A percentile compares a stretch with the other conserved stretches of the same genome.
These are phyloP conservation scores for Fusarium ambrosium DNA, from an alignment of 2,329 filamentous ascomycete genomes.

Conservation along the genomic window DNA sequence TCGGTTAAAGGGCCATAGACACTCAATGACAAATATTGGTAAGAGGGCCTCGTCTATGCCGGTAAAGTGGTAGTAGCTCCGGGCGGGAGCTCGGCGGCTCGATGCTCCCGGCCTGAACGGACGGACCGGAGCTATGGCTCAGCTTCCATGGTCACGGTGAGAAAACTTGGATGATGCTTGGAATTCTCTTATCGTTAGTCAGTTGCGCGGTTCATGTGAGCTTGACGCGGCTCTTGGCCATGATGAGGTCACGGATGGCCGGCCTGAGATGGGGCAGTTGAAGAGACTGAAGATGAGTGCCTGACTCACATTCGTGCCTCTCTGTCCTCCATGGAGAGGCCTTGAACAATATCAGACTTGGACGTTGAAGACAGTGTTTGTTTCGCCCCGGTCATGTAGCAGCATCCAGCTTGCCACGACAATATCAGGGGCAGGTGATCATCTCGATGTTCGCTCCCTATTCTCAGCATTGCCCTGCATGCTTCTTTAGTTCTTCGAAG, in stretches of 20 bases:
- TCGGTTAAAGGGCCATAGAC: not conserved
- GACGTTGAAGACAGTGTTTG: not conserved
- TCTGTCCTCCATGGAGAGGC: not conserved
- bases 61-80: not conserved
- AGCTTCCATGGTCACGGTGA: not conserved
- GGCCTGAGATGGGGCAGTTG: not conserved
- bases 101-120: slow-evolving; percentile 5
- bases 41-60: not conserved
- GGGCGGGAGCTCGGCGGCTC: slow-evolving; percentile 10
- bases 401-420: not conserved
- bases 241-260: not conserved
- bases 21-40: slow-evolving; percentile 27
- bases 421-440: not conserved
- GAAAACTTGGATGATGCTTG: not conserved
- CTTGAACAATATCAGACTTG: not conserved
- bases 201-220: not conserved
- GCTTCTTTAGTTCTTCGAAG: not conserved
- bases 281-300: not conserved
- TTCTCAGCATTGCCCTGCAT: not conserved
- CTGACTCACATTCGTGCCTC: not conserved
- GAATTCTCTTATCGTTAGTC: not conserved
- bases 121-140: not conserved
- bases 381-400: not conserved
- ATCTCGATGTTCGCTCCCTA: not conserved
- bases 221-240: not conserved